phyloP scores from a whole-genome alignment of 495 filamentous ascomycete genomes.

The Articulospora tetracladia region DNA sequence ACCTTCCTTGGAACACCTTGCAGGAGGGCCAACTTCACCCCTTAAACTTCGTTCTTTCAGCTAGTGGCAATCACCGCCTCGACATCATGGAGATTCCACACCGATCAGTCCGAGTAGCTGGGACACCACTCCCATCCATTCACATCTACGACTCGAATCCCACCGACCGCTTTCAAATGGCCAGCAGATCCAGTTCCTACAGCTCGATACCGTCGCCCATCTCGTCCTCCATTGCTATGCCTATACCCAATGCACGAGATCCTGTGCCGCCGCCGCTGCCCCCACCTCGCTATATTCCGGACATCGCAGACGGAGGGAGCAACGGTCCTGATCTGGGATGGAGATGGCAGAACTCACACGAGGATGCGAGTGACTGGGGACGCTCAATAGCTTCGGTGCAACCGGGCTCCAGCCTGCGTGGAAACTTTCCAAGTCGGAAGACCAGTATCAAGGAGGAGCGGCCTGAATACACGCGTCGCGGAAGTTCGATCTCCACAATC shows the following conservation, averaged over 20 bases:
- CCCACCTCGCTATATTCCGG: conserved; percentile 41
- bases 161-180: conserved; percentile 44
- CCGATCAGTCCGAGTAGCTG: conserved; percentile 33
- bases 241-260: conserved; percentile 36
- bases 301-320: conserved; percentile 24
- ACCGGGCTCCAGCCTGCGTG: conserved; percentile 28
- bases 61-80: conserved; percentile 28
- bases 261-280: conserved; percentile 48
- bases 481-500: conserved; percentile 34
- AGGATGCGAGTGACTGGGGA: conserved; percentile 19
- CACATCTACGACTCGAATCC: conserved; percentile 47
- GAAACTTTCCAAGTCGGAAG: conserved; percentile 18
- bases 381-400: conserved; percentile 23
- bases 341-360: conserved; percentile 27
- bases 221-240: conserved; percentile 44
- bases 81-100: conserved; percentile 55
- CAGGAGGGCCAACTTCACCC: conserved; percentile 2
- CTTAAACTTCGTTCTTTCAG: conserved; percentile 24
- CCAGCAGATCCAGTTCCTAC: conserved; percentile 42
- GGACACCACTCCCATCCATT: conserved; percentile 38
- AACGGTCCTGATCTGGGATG: conserved; percentile 28
- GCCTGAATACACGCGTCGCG: conserved; percentile 29
- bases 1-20: conserved; percentile 5
- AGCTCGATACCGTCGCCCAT: conserved; percentile 37
- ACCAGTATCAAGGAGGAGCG: conserved; percentile 22